Conservation (phyloP, 2,329 filamentous ascomycete species). For the Hymenoscyphus fructigenus region DNA sequence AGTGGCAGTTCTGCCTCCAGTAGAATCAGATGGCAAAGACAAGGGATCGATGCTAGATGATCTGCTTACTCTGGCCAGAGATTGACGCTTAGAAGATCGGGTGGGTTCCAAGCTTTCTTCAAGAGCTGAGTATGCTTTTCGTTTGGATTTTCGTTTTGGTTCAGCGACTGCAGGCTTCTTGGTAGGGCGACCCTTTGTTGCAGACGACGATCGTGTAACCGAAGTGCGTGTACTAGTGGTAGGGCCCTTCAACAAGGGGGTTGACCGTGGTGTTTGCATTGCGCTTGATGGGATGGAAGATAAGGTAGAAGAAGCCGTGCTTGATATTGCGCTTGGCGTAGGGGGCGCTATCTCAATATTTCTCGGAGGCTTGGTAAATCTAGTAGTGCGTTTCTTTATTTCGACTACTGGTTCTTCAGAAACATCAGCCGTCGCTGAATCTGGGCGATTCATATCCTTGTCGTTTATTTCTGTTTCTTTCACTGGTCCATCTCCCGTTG, state of each 20-base stretch:
- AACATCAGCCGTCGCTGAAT: background rate
- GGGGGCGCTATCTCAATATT: background rate
- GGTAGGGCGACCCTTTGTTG: background rate
- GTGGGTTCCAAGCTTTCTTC: conserved; percentile 8
- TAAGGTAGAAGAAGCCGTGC: background rate
- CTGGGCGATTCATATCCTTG: background rate
- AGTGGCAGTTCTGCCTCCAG: conserved; percentile 2
- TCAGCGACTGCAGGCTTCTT: background rate
- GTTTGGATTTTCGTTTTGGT: background rate
- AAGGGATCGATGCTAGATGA: conserved; percentile 31
- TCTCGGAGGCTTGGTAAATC: background rate
- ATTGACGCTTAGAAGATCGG: conserved; percentile 27
- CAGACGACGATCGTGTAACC: background rate
- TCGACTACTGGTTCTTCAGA: background rate
- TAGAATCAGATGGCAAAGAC: conserved; percentile 12
- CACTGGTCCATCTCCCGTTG: background rate
- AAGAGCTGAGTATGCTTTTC: background rate
- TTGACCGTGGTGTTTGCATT: background rate
- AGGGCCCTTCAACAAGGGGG: background rate
- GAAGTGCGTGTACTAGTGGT: background rate
- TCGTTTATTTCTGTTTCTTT: background rate
- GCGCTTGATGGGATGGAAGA: background rate
- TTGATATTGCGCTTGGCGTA: background rate
- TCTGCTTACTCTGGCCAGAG: conserved; percentile 6
- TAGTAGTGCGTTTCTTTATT: background rate